A percentile compares a stretch with the other conserved stretches of the same genome.
Conservation (phyloP, 768 basidiomycete genomes). For the Crucibulum laeve region DNA sequence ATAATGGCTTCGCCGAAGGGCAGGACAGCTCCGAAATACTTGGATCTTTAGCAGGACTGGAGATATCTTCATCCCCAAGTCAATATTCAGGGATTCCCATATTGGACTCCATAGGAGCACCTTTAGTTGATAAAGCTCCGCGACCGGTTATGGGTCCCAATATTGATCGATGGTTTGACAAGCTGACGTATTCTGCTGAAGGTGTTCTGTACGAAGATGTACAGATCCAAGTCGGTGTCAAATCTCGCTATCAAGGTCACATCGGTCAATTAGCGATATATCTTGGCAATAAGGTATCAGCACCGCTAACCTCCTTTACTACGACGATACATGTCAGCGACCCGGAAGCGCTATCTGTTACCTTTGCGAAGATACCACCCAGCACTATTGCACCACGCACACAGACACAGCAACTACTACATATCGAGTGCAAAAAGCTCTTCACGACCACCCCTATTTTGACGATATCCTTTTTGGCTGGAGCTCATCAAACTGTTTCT, state of each 20-base stretch:
- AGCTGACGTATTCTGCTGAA: conserved; percentile 72
- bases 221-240: conserved; percentile 93
- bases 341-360: conserved; percentile 70
- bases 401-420: conserved; percentile 90
- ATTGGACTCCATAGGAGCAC: conserved; percentile 1
- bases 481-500: conserved; percentile 83
- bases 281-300: conserved; percentile 91
- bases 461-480: conserved; percentile 87
- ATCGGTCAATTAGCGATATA: conserved; percentile 92
- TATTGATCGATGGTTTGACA: conserved; percentile 87
- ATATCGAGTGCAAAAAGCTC: conserved; percentile 90
- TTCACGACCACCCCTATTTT: conserved; percentile 78
- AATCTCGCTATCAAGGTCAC: conserved; percentile 94
- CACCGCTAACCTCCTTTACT: conserved; percentile 88
- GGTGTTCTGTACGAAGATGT: conserved; percentile 95
- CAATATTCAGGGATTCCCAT: conserved; percentile 1
- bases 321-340: conserved; percentile 73
- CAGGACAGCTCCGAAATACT: conserved; percentile 53
- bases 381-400: conserved; percentile 75
- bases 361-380: conserved; percentile 89
- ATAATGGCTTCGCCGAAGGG: conserved; percentile 26
- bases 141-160: conserved; percentile 64
- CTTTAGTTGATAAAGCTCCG: conserved; percentile 35
- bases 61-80: conserved; percentile 38
- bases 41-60: conserved; percentile 78